Conservation (phyloP, 2,329 filamentous ascomycete genomes). For the Calonectria multiphialidica region DNA sequence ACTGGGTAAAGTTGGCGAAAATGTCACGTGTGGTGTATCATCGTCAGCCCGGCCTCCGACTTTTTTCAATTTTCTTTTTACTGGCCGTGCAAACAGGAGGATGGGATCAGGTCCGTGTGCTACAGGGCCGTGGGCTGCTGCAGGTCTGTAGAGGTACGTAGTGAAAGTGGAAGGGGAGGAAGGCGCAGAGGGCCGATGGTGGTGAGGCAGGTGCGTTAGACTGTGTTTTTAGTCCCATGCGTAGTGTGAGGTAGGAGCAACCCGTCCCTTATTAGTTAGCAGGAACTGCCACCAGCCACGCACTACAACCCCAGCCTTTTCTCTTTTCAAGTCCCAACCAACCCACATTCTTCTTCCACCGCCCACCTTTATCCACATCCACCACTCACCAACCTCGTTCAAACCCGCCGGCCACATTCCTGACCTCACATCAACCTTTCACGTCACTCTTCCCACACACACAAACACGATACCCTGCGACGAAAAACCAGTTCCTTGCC, state of each 20-base stretch:
- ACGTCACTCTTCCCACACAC: conserved; percentile 37
- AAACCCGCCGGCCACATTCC: conserved; percentile 40
- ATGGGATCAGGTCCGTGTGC: conserved; percentile 11
- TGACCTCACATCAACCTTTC: conserved; percentile 44
- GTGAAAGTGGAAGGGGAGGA: conserved; percentile 3
- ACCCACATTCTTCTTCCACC: conserved; percentile 19
- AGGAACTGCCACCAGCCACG: conserved; percentile 46
- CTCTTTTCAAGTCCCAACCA: conserved; percentile 38
- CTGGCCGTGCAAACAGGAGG: conserved; percentile 14
- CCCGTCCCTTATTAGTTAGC: conserved; percentile 41
- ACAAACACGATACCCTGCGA: conserved; percentile 16
- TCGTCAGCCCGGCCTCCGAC: neutral
- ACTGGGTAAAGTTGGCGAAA: neutral
- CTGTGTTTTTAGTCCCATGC: conserved; percentile 13
- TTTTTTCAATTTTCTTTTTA: conserved; percentile 2
- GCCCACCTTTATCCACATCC: conserved; percentile 19
- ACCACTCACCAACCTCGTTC: conserved; percentile 34
- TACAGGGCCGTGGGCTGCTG: conserved; percentile 18
- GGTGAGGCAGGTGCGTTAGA: conserved; percentile 10
- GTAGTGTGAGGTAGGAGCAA: conserved; percentile 14
- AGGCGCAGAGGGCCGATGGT: neutral
- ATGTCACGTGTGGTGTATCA: conserved; percentile 34
- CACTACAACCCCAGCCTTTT: conserved; percentile 46
- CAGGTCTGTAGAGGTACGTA: conserved; percentile 13
- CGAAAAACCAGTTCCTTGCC: conserved; percentile 17